Evolutionary conservation across 768 basidiomycete genomes (phyloP).

Genomic region (Tylopilus balloui): DNA sequence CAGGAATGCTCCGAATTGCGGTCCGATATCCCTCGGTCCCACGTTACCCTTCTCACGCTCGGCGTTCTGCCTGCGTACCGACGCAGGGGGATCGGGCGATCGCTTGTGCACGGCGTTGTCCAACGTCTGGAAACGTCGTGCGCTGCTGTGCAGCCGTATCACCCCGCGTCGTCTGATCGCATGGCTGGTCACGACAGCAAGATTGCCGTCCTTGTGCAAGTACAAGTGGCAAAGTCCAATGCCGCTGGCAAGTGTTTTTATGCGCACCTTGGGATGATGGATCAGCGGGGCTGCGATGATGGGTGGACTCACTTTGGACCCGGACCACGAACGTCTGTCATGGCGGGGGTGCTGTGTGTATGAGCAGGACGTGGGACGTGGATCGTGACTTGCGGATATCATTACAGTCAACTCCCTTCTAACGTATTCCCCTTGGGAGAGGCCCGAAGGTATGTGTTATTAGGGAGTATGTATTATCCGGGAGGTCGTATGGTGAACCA

Average conservation of each 20-base stretch:
- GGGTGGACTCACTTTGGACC: slow-evolving; percentile 13
- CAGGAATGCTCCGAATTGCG: background rate
- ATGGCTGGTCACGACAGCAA: slow-evolving; percentile 12
- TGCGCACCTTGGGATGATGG: slow-evolving; percentile 28
- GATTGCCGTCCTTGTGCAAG: slow-evolving; percentile 22
- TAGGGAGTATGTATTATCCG: no score
- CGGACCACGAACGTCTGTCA: slow-evolving; percentile 19
- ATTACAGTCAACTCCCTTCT: no score
- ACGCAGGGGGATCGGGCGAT: slow-evolving; percentile 28
- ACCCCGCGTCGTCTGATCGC: background rate
- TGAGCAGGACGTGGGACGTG: slow-evolving; percentile 1
- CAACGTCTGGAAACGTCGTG: slow-evolving; percentile 21
- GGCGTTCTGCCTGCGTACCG: slow-evolving; percentile 27
- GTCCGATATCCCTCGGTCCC: slow-evolving; percentile 12
- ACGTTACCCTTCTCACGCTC: slow-evolving; percentile 28
- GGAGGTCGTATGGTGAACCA: no score
- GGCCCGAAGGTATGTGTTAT: no score
- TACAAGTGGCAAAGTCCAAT: slow-evolving; percentile 27
- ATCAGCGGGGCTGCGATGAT: slow-evolving; percentile 12
- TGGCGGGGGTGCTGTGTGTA: slow-evolving; percentile 26
- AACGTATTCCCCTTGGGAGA: no score
- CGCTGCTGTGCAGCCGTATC: background rate
- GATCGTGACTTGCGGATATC: no score
- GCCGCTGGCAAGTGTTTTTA: slow-evolving; percentile 26
- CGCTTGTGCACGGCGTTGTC: slow-evolving; percentile 27